Evolutionary conservation across 441 rosid genomes (phyloP), one percentile per base, ranked within the genome.

Genomic region (Syzygium syzygioides): DNA sequence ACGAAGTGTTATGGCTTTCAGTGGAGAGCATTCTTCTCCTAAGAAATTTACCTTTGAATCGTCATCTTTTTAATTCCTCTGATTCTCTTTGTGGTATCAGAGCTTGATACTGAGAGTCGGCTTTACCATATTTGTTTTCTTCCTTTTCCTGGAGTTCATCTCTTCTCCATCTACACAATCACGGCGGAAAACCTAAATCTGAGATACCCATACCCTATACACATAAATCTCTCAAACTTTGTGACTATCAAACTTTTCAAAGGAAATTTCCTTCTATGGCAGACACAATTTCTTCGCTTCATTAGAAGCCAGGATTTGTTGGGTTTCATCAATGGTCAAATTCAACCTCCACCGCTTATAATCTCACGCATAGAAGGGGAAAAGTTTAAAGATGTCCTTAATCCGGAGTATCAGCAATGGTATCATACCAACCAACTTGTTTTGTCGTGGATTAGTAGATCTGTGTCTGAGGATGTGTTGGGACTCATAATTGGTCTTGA

Each of bases 141-240:
- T 64, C 71, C 0, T 30, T 64, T 14, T 64, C 37, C 20, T 64
- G 30, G 71, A 64, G 71, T 64, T 64, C 37, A 64, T 64, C 37
- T 64, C 32, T 30, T 64, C 20, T 64, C 30, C 37, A 64, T 15
- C 3, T 64, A 30, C 20, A 64, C 5, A 64, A 30, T 64, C 71
- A 64, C 30, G 6, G 37, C 0, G 4, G 0, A 14, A 62, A 14
- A 62, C 5, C 3, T 0, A n/a, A 62, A 62, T 14, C 7, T 3
- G 1, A 7, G 20, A 64, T 64, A 64, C 7, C 37, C 37, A 64
- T 30, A 30, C 71, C 71, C 3, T 64, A 15, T 64, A 64, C 5
- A 64, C 71, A 7, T 64, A 64, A 64, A 64, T 11, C 71, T 64
- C 37, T 64, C 11, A 15, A 64, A 64, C 20, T 64, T 64, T 30